Evolutionary conservation across 169 alveolate genomes (phyloP).

Genomic region (Cryptosporidium baileyi): DNA sequence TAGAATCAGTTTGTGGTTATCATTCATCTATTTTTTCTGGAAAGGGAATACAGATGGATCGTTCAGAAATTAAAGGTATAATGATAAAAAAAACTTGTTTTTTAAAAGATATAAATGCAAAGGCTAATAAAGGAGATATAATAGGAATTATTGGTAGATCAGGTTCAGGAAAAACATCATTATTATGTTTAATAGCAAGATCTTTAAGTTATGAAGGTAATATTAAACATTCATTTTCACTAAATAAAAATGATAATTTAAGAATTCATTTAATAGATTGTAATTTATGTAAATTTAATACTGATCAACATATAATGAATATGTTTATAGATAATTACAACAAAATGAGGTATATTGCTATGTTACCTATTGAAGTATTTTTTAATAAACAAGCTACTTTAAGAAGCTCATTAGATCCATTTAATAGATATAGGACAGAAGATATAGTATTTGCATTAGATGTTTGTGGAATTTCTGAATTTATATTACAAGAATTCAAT

Average conservation of each 20-base stretch:
- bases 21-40: conserved; percentile 10
- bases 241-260: not conserved
- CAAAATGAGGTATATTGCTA: conserved; percentile 31
- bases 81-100: conserved; percentile 16
- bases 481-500: not conserved
- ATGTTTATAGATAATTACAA: not conserved
- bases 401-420: conserved; percentile 33
- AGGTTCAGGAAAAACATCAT: conserved; percentile 64
- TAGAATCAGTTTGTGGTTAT: conserved; percentile 42
- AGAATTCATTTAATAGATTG: conserved; percentile 6
- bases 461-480: conserved; percentile 18
- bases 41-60: conserved; percentile 13
- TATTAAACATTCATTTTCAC: not conserved
- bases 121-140: conserved; percentile 45
- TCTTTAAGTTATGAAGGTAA: conserved; percentile 16
- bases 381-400: conserved; percentile 38
- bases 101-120: conserved; percentile 14
- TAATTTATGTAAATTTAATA: not conserved
- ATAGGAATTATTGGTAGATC: conserved; percentile 67
- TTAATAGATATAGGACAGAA: conserved; percentile 2
- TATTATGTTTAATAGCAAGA: conserved; percentile 41
- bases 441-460: conserved; percentile 41
- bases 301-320: conserved; percentile 15
- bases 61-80: conserved; percentile 50
- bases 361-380: conserved; percentile 61